These are phyloP conservation scores for Phytopythium helicoides DNA, from an alignment of 352 stramenopile species.

Conservation along the genomic window DNA sequence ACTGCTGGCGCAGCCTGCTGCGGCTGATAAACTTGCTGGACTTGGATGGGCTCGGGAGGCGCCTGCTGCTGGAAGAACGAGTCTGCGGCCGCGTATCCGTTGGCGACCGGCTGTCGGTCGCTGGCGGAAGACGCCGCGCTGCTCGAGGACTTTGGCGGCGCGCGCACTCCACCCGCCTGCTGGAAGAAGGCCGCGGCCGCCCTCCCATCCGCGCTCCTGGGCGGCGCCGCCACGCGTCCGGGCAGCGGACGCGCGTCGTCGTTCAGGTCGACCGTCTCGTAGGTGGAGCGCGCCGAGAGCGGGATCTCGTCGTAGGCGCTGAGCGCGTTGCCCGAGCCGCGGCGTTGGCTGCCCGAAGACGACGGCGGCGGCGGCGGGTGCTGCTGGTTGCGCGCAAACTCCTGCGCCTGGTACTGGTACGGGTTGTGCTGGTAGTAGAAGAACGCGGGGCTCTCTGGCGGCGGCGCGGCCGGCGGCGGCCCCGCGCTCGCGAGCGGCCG, in stretches of 20 bases:
- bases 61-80: slow-evolving; percentile 12
- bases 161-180: not conserved
- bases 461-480: not conserved
- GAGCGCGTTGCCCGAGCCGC: not conserved
- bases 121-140: not conserved
- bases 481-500: not conserved
- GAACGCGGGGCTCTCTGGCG: slow-evolving; percentile 19
- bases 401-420: slow-evolving; percentile 8
- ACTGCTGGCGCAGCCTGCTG: slow-evolving; percentile 8
- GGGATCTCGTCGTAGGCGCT: slow-evolving; percentile 24
- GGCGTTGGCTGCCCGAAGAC: slow-evolving; percentile 10
- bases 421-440: slow-evolving; percentile 34
- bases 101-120: not conserved
- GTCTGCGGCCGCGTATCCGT: not conserved
- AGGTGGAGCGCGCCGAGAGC: slow-evolving; percentile 29
- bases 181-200: slow-evolving; percentile 4
- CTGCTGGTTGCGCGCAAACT: slow-evolving; percentile 7
- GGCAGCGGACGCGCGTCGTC: slow-evolving; percentile 15
- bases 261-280: slow-evolving; percentile 47
- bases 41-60: slow-evolving; percentile 6
- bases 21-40: slow-evolving; percentile 6
- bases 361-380: slow-evolving; percentile 3
- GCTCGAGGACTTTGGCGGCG: not conserved
- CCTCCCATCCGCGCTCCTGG: slow-evolving; percentile 6
- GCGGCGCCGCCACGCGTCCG: not conserved